These are phyloP conservation scores for Clarireedia homoeocarpa DNA, from an alignment of 2,329 filamentous ascomycete genomes.

Conservation along the genomic window DNA sequence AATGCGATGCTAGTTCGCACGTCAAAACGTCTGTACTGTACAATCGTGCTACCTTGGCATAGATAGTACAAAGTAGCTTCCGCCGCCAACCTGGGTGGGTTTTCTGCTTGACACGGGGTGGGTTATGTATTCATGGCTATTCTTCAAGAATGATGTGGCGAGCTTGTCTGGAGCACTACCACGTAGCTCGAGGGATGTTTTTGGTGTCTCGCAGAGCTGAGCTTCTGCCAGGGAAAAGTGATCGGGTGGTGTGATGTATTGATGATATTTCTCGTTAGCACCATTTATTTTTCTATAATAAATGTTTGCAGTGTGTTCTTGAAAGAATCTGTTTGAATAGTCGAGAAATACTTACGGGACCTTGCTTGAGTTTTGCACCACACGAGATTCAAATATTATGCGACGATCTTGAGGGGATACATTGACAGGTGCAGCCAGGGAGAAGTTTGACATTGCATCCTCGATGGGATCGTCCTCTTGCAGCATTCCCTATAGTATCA, in stretches of 20 bases:
- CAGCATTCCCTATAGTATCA: conserved; percentile 29
- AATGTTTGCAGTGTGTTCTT: no score
- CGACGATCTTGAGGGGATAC: conserved; percentile 26
- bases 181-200: conserved; percentile 14
- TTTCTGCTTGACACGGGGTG: conserved; percentile 23
- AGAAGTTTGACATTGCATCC: not conserved
- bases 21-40: conserved; percentile 17
- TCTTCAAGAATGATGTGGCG: conserved; percentile 20
- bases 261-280: not conserved
- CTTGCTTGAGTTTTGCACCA: conserved; percentile 24
- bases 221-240: conserved; percentile 24
- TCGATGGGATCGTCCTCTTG: conserved; percentile 5
- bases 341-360: conserved; percentile 9
- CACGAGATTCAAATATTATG: conserved; percentile 23
- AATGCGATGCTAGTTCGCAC: conserved; percentile 6
- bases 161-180: conserved; percentile 8
- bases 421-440: not conserved
- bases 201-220: conserved; percentile 1
- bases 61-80: conserved; percentile 30
- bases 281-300: no score
- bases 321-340: not conserved
- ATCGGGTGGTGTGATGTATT: conserved; percentile 21
- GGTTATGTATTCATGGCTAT: conserved; percentile 28
- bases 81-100: conserved; percentile 32
- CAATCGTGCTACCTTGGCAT: conserved; percentile 22